Base-by-base conservation (phyloP, 371 early-diverging fungal species). In the Haplosporangium sp. region DNA sequence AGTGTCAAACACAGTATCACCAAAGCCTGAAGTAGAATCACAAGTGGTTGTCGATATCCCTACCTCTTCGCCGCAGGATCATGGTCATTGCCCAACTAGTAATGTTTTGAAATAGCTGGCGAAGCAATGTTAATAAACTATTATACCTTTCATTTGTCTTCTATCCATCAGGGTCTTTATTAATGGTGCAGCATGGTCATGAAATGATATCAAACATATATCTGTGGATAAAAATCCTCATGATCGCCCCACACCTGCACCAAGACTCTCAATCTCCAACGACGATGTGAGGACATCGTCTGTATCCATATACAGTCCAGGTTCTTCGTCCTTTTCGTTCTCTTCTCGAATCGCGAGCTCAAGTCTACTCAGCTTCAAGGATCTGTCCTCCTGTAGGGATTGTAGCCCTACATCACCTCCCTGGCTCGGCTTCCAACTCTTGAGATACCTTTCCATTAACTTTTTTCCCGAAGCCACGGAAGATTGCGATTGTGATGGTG, bases 191-290 rank as follows among this genome's bases (percentile, higher is more conserved):
- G 2, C 29, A 29, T 29, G 29, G 29, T 29, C 29, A 29, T 29
- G 4, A 29, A 1, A 29, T 29, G n/a, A n/a, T n/a, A n/a, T n/a
- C n/a, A n/a, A n/a, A 43, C 43, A 9, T 13, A 43, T n/a, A 14
- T 16, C 7, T 48, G 48, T 14, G 20, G 16, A 8, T 2, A 48
- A 18, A 18, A 50, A 18, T 0, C 7, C 16, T 58, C 46, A 76
- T 0, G 52, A 40, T 8, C 46, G 55, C 7, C 71, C 76, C 9
- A 77, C 69, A 18, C 79, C 79, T 1, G 73, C 69, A 18, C 79
- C 79, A 42, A 77, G 43, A 47, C 69, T 72, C 20, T 77, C 79
- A 10, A 64, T 56, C 36, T 77, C 77, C 5, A 67, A 16, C 2
- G 55, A 43, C 1, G 65, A 69, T 40, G 65, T 54, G n/a, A 54